Evolutionary conservation across 2,329 filamentous ascomycete genomes (phyloP).

Genomic region (Teratosphaeria pseudoeucalypti): DNA sequence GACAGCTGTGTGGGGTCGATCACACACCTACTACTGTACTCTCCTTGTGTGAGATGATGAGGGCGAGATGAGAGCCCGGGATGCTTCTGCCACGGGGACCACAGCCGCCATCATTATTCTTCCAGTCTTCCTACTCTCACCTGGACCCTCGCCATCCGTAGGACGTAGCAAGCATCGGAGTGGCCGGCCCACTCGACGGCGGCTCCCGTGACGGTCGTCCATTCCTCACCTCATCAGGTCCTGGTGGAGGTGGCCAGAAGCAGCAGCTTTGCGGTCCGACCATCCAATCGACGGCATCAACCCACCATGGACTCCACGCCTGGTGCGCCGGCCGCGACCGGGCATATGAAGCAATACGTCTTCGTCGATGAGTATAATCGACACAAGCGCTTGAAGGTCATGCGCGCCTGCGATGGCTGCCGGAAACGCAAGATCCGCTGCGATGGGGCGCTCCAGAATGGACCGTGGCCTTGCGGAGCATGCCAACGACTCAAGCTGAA

Average conservation of each 20-base stretch:
- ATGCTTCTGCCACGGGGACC: neutral
- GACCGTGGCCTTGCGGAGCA: constrained; percentile 83
- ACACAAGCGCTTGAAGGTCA: constrained; percentile 93
- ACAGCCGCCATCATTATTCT: neutral
- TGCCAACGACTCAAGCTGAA: constrained; percentile 87
- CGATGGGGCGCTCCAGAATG: constrained; percentile 92
- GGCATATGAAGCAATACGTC: constrained; percentile 92
- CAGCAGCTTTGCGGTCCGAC: neutral
- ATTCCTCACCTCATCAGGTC: neutral
- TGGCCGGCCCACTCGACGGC: constrained; percentile 1
- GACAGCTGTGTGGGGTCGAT: constrained; percentile 2
- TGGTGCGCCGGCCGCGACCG: constrained; percentile 40
- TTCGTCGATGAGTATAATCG: constrained; percentile 98
- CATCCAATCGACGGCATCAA: neutral
- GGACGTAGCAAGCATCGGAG: neutral
- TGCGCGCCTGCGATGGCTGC: constrained; percentile 95
- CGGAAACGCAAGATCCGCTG: constrained; percentile 95
- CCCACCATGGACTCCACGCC: constrained; percentile 7
- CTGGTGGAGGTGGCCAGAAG: neutral
- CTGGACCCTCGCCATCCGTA: neutral
- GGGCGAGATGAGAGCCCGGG: constrained; percentile 1
- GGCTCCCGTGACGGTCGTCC: neutral
- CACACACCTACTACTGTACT: neutral
- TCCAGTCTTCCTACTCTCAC: neutral
- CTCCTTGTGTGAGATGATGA: neutral